Conservation (phyloP, 352 stramenopile genomes). For the Salisapilia sapeloensis region DNA sequence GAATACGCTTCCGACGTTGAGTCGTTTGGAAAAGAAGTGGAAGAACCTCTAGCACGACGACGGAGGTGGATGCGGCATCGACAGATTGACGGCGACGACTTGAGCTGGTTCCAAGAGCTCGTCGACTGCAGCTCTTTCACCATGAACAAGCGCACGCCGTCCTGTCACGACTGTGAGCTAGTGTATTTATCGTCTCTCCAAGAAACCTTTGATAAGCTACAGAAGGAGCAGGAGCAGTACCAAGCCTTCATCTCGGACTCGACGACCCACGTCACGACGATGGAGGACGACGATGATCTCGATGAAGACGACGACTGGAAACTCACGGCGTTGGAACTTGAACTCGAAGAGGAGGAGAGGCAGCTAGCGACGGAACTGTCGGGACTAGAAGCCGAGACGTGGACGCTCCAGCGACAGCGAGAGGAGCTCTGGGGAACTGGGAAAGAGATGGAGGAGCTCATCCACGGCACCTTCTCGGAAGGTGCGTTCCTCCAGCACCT, state of each 20-base stretch:
- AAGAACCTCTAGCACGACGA: slow-evolving; percentile 4
- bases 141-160: slow-evolving; percentile 50
- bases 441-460: slow-evolving; percentile 46
- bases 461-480: slow-evolving; percentile 53
- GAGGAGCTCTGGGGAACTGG: slow-evolving; percentile 58
- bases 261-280: no score
- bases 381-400: slow-evolving; percentile 34
- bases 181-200: slow-evolving; percentile 27
- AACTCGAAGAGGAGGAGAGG: slow-evolving; percentile 45
- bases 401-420: slow-evolving; percentile 28
- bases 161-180: slow-evolving; percentile 55
- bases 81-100: slow-evolving; percentile 48
- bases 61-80: slow-evolving; percentile 39
- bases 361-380: slow-evolving; percentile 30
- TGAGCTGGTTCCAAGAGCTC: slow-evolving; percentile 73
- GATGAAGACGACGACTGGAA: slow-evolving; percentile 27
- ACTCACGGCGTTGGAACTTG: slow-evolving; percentile 11
- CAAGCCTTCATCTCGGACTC: slow-evolving; percentile 32
- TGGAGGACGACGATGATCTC: slow-evolving; percentile 12
- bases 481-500: slow-evolving; percentile 65
- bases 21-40: slow-evolving; percentile 9
- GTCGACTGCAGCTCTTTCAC: slow-evolving; percentile 57
- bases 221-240: slow-evolving; percentile 33
- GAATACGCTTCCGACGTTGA: slow-evolving; percentile 29
- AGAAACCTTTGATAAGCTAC: slow-evolving; percentile 18